Conservation (phyloP, 164 flowering plant species). For the Tetracentron sinense region DNA sequence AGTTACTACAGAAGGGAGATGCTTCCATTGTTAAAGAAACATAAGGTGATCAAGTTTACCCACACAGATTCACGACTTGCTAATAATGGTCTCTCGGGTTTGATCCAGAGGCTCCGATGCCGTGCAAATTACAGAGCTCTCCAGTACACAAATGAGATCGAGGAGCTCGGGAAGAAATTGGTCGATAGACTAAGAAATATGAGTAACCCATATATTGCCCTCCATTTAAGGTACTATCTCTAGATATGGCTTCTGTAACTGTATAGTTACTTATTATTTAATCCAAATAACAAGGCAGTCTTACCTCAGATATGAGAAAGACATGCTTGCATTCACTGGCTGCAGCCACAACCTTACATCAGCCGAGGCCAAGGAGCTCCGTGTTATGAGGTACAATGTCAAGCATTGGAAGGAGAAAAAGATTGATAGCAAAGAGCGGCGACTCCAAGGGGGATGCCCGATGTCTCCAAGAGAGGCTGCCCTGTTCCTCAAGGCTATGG, state of each 20-base stretch:
- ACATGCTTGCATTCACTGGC: constrained; percentile 82
- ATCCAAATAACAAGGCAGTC: neutral
- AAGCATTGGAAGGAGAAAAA: constrained; percentile 81
- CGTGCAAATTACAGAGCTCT: constrained; percentile 73
- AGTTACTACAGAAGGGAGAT: neutral
- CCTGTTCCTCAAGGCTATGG: constrained; percentile 68
- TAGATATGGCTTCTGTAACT: no score
- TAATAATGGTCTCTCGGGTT: constrained; percentile 33
- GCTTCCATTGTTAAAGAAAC: neutral
- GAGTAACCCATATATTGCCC: constrained; percentile 60
- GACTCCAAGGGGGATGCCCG: constrained; percentile 71
- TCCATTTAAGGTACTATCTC: constrained; percentile 61
- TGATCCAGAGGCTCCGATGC: constrained; percentile 71
- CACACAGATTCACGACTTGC: constrained; percentile 74
- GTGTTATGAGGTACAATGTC: constrained; percentile 47
- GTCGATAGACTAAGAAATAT: constrained; percentile 52
- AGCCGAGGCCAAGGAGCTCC: constrained; percentile 52
- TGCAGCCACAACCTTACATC: constrained; percentile 62
- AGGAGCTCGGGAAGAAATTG: constrained; percentile 49
- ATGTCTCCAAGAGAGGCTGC: constrained; percentile 77
- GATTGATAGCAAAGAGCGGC: constrained; percentile 40
- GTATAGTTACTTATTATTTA: no score
- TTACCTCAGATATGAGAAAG: constrained; percentile 62
- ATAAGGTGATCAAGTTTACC: constrained; percentile 53
- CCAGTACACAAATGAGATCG: constrained; percentile 50